Percentiles rank a stretch among this genome's conserved stretches.
Conservation (phyloP, 148 eudicot species). For the Talinum fruticosum region DNA sequence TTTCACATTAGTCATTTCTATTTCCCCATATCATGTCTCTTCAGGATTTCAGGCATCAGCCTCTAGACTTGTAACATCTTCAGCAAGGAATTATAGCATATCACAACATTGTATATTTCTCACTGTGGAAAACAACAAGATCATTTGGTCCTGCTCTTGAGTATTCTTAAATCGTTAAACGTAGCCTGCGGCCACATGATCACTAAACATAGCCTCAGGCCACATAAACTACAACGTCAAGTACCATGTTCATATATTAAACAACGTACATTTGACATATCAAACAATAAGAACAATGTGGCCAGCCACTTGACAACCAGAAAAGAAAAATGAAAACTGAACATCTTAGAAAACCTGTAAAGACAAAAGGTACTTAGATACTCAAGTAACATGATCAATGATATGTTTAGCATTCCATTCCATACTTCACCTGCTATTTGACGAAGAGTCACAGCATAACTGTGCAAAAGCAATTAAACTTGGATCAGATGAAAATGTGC, state of each 20-base stretch:
- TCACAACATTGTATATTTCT: neutral
- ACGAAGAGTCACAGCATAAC: constrained; percentile 77
- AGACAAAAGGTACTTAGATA: neutral
- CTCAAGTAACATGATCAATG: neutral
- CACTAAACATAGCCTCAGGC: neutral
- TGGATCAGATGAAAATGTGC: constrained; percentile 95
- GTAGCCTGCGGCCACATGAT: neutral
- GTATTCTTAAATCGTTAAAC: neutral
- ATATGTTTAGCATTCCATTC: neutral
- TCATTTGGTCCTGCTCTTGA: neutral
- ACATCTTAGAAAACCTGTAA: neutral
- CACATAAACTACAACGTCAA: neutral
- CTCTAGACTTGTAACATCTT: neutral
- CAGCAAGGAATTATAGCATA: neutral
- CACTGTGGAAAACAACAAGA: neutral
- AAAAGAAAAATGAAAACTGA: neutral
- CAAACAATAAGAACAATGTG: neutral
- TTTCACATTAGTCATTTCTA: neutral
- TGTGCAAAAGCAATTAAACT: constrained; percentile 96
- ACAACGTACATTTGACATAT: neutral
- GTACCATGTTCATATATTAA: neutral
- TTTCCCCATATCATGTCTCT: too few species aligned
- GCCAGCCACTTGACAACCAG: neutral
- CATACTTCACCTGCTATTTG: constrained; percentile 62
- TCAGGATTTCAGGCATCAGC: neutral